Percentiles rank a stretch among this genome's conserved stretches.
These are phyloP conservation scores for Conticribra weissflogii DNA, from an alignment of 108 stramenopile genomes.

Conservation along the genomic window DNA sequence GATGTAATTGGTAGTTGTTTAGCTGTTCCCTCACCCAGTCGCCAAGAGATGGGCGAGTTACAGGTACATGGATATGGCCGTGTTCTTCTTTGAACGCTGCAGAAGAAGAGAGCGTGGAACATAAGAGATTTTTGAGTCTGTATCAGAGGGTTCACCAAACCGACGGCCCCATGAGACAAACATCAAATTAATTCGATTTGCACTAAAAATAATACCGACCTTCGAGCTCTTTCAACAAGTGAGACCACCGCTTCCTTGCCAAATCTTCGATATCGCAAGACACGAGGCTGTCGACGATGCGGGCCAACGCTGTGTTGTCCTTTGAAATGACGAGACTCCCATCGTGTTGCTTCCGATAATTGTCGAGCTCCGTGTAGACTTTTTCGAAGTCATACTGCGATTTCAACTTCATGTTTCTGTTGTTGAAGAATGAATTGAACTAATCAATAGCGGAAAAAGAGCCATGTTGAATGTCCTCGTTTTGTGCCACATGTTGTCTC, in stretches of 20 bases:
- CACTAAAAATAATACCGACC: not conserved
- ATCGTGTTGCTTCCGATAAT: not conserved
- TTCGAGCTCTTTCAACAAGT: not conserved
- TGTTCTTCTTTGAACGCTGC: not conserved
- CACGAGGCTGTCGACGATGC: slow-evolving; percentile 1
- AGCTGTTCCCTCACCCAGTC: not conserved
- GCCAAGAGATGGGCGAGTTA: not conserved
- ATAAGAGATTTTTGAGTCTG: not conserved
- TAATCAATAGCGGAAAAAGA: too few relatives aligned
- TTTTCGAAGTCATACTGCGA: not conserved
- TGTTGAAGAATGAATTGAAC: too few relatives aligned
- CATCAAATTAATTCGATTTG: not conserved
- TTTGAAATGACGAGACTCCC: not conserved
- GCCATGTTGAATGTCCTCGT: too few relatives aligned
- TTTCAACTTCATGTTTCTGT: too few relatives aligned
- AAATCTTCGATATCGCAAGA: not conserved
- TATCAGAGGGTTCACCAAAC: not conserved
- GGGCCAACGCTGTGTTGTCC: not conserved
- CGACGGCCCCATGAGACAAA: not conserved
- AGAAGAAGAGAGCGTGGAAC: not conserved
- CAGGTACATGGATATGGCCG: not conserved
- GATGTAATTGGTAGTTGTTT: not conserved
- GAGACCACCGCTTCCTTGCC: not conserved
- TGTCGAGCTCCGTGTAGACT: not conserved
- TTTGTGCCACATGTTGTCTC: too few relatives aligned